phyloP scores from a whole-genome alignment of 208 protist species.

The Naegleria fowleri region DNA sequence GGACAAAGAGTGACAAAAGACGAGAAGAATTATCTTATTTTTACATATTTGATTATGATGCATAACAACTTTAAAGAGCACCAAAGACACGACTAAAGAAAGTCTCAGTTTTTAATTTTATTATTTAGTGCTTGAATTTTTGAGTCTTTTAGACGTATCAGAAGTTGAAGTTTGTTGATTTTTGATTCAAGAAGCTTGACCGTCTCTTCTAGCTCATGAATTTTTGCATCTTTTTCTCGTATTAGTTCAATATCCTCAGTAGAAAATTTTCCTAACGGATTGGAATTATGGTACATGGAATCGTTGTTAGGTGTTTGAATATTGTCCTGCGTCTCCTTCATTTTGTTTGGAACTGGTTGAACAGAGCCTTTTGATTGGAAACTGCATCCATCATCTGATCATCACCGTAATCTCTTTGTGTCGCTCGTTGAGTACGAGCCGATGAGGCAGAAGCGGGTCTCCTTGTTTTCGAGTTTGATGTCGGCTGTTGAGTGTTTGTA shows the following conservation, averaged over 20 bases:
- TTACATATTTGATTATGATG: no score
- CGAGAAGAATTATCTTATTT: no score
- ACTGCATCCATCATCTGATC: not conserved
- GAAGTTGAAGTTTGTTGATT: not conserved
- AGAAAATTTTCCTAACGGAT: not conserved
- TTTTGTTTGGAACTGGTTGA: not conserved
- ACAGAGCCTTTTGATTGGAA: not conserved
- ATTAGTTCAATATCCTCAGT: not conserved
- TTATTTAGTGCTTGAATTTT: not conserved
- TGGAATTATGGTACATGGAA: not conserved
- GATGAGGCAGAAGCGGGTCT: not conserved
- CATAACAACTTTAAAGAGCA: no score
- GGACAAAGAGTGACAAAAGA: no score
- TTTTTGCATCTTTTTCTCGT: slow-evolving; percentile 5
- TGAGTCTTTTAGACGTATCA: slow-evolving; percentile 5
- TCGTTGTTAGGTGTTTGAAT: not conserved
- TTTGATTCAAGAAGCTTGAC: slow-evolving; percentile 8
- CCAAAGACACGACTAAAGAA: no score
- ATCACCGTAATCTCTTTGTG: not conserved
- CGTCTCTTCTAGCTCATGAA: not conserved
- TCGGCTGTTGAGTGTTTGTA: not conserved
- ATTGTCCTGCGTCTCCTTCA: not conserved
- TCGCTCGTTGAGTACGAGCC: not conserved
- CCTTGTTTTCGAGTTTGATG: not conserved
- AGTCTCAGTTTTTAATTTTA: not conserved